phyloP scores from a whole-genome alignment of 2,329 filamentous ascomycete species.

The Cercospora beticola region DNA sequence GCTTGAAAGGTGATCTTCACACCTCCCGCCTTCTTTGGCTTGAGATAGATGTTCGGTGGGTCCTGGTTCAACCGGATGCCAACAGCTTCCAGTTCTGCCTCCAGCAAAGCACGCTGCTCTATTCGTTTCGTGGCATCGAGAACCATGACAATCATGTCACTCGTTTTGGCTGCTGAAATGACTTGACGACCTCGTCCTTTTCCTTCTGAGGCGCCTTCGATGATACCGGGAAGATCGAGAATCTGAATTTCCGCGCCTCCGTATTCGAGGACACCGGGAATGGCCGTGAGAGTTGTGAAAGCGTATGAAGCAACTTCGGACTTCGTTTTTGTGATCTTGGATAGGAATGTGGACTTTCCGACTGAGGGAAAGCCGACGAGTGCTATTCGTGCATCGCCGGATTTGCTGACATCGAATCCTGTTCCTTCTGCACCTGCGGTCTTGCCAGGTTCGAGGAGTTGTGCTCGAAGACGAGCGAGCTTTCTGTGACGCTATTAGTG shows the following conservation, averaged over 20 bases:
- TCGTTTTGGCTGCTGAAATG: constrained; percentile 97
- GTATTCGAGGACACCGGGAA: constrained; percentile 95
- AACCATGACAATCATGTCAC: constrained; percentile 94
- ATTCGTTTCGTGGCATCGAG: constrained; percentile 95
- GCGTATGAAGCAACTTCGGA: constrained; percentile 94
- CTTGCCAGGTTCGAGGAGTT: constrained; percentile 86
- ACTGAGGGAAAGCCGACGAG: constrained; percentile 98
- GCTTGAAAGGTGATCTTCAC: constrained; percentile 97
- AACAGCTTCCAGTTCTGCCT: constrained; percentile 90
- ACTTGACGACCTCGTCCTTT: constrained; percentile 95
- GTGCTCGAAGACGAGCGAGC: constrained; percentile 88
- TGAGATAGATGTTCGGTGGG: constrained; percentile 97
- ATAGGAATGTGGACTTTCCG: constrained; percentile 97
- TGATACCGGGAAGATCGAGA: constrained; percentile 95
- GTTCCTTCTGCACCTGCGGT: constrained; percentile 73
- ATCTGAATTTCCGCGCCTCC: constrained; percentile 97
- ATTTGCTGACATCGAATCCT: constrained; percentile 89
- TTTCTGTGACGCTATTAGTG: constrained; percentile 61
- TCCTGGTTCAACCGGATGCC: constrained; percentile 90
- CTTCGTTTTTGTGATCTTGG: constrained; percentile 96
- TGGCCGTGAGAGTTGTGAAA: constrained; percentile 96
- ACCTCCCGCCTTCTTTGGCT: constrained; percentile 90
- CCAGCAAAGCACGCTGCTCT: constrained; percentile 84
- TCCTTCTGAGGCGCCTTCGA: constrained; percentile 92
- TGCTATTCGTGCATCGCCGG: constrained; percentile 92